Conservation (phyloP, 306 rosid species). For the Citrullus colocynthis region DNA sequence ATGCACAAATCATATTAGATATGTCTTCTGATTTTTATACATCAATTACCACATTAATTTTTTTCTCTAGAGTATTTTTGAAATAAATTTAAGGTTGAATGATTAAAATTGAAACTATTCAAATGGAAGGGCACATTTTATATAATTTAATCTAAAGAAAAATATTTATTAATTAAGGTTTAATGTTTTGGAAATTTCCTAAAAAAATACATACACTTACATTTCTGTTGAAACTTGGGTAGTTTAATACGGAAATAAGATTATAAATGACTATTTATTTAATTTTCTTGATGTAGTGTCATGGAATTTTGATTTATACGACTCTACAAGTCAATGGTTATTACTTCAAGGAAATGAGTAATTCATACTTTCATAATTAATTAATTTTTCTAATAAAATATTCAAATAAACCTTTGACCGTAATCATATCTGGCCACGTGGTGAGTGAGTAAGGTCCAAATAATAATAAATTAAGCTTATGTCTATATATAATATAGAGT, state of each 20-base stretch:
- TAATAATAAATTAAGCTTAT: neutral
- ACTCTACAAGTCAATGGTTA: conserved; percentile 7
- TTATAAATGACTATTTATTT: neutral
- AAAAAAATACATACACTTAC: no score
- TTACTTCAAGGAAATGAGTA: neutral
- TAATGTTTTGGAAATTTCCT: neutral
- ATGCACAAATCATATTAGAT: no score
- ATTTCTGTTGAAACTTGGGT: no score
- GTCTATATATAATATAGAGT: no score
- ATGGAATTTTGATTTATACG: neutral
- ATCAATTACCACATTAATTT: no score
- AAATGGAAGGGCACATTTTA: no score
- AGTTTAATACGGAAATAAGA: neutral
- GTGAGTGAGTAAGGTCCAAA: neutral
- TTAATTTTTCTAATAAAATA: neutral
- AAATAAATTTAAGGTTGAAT: no score
- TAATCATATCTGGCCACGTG: neutral
- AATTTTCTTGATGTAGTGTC: neutral
- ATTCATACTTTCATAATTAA: neutral
- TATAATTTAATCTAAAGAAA: no score
- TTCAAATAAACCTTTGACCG: neutral
- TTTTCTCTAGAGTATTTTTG: no score
- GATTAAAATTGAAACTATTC: no score
- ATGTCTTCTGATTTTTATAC: no score
- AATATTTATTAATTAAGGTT: neutral